A percentile compares a stretch with the other conserved stretches of the same genome.
These are phyloP conservation scores for Paramarasmius palmivorus DNA, from an alignment of 1,284 basidiomycete genomes.

Conservation along the genomic window DNA sequence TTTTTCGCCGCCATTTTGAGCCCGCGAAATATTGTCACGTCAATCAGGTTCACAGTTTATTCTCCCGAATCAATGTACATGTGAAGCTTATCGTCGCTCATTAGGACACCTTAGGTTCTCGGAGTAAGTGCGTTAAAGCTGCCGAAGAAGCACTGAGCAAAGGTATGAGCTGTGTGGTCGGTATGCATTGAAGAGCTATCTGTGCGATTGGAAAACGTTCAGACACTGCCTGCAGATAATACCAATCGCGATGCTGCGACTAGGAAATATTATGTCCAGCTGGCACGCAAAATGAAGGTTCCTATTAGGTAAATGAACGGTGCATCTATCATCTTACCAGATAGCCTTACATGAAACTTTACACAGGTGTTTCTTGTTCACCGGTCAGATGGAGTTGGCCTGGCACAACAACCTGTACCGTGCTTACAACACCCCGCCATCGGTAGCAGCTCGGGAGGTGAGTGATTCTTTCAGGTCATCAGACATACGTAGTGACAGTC, in stretches of 20 bases:
- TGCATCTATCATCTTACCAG: neutral
- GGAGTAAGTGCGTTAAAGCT: conserved; percentile 73
- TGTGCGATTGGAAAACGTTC: neutral
- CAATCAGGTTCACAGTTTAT: conserved; percentile 55
- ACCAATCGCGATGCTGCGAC: conserved; percentile 78
- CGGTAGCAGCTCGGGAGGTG: conserved; percentile 39
- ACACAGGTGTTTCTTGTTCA: conserved; percentile 74
- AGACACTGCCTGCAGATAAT: conserved; percentile 59
- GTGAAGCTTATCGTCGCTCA: neutral
- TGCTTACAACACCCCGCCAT: conserved; percentile 57
- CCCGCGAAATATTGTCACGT: conserved; percentile 74
- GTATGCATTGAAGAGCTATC: conserved; percentile 35
- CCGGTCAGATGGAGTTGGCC: conserved; percentile 72
- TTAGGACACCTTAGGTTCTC: conserved; percentile 68
- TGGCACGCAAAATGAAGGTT: conserved; percentile 59
- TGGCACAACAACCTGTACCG: conserved; percentile 92
- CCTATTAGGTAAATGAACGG: conserved; percentile 50
- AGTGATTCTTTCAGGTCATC: conserved; percentile 14
- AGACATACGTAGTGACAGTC: neutral
- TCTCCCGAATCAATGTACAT: neutral
- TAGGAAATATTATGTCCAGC: conserved; percentile 66
- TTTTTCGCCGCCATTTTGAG: conserved; percentile 74
- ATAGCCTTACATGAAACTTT: no score
- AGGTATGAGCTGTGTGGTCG: conserved; percentile 75
- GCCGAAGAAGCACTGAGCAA: conserved; percentile 56